Conservation (phyloP, 257 asterid species). For the Capsicum chinense region DNA sequence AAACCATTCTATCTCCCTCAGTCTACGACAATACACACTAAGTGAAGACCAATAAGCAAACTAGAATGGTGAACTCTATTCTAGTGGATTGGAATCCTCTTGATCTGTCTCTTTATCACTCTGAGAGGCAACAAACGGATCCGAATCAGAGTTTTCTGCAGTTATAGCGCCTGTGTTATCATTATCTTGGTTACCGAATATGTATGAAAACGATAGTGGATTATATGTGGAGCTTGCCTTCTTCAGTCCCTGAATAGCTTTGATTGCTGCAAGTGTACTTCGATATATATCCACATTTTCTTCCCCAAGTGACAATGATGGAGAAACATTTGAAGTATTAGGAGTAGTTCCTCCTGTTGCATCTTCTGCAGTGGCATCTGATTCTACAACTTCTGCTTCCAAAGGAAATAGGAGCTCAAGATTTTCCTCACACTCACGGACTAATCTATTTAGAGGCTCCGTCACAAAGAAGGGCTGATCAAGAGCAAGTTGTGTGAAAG, state of each 20-base stretch:
- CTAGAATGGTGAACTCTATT: slow-evolving; percentile 36
- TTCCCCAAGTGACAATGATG: slow-evolving; percentile 51
- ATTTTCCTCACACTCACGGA: slow-evolving; percentile 82
- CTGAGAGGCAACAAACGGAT: slow-evolving; percentile 40
- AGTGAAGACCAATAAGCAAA: background rate
- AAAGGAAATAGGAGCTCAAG: slow-evolving; percentile 75
- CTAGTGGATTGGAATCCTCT: slow-evolving; percentile 34
- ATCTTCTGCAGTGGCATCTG: slow-evolving; percentile 43
- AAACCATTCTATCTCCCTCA: background rate
- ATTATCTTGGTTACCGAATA: slow-evolving; percentile 57
- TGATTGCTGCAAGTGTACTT: slow-evolving; percentile 76
- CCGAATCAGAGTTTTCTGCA: slow-evolving; percentile 60
- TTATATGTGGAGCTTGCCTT: slow-evolving; percentile 73
- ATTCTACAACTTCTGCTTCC: slow-evolving; percentile 76
- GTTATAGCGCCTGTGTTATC: slow-evolving; percentile 61
- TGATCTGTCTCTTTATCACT: slow-evolving; percentile 49
- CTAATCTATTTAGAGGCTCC: slow-evolving; percentile 72
- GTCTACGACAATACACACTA: background rate
- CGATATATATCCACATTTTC: slow-evolving; percentile 63
- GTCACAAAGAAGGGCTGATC: slow-evolving; percentile 86
- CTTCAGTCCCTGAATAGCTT: slow-evolving; percentile 67
- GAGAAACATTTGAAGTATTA: slow-evolving; percentile 36
- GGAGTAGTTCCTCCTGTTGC: slow-evolving; percentile 29
- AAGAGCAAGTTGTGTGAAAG: slow-evolving; percentile 75
- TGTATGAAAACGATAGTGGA: slow-evolving; percentile 67